Conservation (phyloP, 768 basidiomycete genomes). For the Postia placenta region DNA sequence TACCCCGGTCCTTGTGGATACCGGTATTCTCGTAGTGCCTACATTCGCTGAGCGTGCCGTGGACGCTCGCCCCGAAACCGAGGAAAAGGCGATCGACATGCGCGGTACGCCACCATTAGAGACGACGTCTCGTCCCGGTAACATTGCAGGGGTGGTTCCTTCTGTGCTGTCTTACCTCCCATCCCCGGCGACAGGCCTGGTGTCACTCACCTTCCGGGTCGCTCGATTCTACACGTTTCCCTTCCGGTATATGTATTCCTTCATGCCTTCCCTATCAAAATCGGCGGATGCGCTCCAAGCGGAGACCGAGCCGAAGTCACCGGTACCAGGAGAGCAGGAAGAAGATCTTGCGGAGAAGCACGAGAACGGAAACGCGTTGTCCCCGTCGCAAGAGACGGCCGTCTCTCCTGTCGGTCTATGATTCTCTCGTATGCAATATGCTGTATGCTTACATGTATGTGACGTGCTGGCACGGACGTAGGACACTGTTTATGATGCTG, state of each 20-base stretch:
- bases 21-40: conserved; percentile 40
- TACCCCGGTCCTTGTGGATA: conserved; percentile 38
- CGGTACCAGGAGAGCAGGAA: conserved; percentile 1
- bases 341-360: conserved; percentile 13
- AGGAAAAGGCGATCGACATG: conserved; percentile 20
- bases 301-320: conserved; percentile 7
- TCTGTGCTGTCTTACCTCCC: conserved; percentile 21
- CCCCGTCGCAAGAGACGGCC: conserved; percentile 14
- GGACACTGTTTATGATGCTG: conserved; percentile 23
- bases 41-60: conserved; percentile 26
- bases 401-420: conserved; percentile 45
- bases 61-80: conserved; percentile 19
- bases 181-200: conserved; percentile 19
- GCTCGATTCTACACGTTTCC: conserved; percentile 27
- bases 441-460: conserved; percentile 37
- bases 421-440: conserved; percentile 27
- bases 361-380: conserved; percentile 3
- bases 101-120: conserved; percentile 8
- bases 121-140: conserved; percentile 6
- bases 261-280: conserved; percentile 13
- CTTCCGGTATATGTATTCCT: conserved; percentile 27
- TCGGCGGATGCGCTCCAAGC: conserved; percentile 2
- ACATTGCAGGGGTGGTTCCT: conserved; percentile 2
- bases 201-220: conserved; percentile 25
- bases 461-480: conserved; percentile 42